Base-by-base conservation (phyloP, 2,329 filamentous ascomycete species). In the Cladosporium austrohemisphaericum region DNA sequence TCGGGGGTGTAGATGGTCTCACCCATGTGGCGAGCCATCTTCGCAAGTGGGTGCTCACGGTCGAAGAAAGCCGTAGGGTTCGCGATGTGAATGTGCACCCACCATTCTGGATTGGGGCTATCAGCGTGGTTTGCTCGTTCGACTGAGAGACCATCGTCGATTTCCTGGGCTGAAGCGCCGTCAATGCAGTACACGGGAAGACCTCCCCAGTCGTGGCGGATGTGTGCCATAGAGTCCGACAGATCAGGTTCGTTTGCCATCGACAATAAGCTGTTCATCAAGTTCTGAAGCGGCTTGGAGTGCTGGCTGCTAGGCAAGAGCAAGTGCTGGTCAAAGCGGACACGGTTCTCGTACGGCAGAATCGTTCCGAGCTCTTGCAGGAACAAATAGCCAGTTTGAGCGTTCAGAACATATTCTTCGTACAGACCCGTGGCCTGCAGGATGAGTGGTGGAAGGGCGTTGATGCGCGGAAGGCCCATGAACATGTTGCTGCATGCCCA, bases 91-190 rank as follows among this genome's bases (percentile, higher is more conserved):
- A 89, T 69, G 60, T 90, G 86, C 23, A 92, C 72, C 88, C 88
- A 93, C 60, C 79, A 81, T 56, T 85, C 75, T n/a, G 55, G 61
- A 19, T 52, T 53, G 19, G 43, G 74, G 63, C 16, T 74, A 32
- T 59, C 52, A 2, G 44, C 23, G 23, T 51, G 57, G 2, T 51
- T 51, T 18, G 56, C 60, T 53, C 66, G 66, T 61, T 89, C 83
- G 6, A 93, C 61, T 1, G 87, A 92, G 7, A 94, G 69, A 1
- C 84, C 88, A 62, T 94, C 88, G 57, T 94, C 88, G 51, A 93
- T 85, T 57, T 92, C 82, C 22, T 77, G 71, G 0, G 88, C 85
- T 28, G 68, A 69, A 16, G 75, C 73, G 22, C 78, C 76, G 60
- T 94, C 88, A 52, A 94, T 86, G 56, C 85, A 89, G 62, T 83